A percentile compares a stretch with the other conserved stretches of the same genome.
Conservation (phyloP, 371 early-diverging fungal genomes). For the Circinella umbellata region DNA sequence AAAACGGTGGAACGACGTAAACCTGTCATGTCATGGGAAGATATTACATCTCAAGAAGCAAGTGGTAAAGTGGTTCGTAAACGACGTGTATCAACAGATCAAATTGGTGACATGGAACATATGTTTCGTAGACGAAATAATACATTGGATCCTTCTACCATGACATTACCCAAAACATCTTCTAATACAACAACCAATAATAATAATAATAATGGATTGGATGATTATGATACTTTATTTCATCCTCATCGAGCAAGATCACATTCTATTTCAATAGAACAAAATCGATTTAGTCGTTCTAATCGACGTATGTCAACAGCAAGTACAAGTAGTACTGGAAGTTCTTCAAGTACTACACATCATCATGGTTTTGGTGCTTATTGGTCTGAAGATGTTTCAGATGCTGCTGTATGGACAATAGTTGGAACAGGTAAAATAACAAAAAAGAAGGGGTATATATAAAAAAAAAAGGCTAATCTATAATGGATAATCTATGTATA, state of each 20-base stretch:
- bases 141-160: constrained; percentile 1
- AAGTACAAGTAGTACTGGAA: constrained; percentile 23
- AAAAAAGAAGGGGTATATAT: too few species aligned
- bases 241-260: constrained; percentile 23
- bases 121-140: constrained; percentile 25
- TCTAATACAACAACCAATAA: background rate
- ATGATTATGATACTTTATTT: constrained; percentile 5
- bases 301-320: constrained; percentile 21
- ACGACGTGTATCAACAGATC: constrained; percentile 46
- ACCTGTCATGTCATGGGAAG: constrained; percentile 22
- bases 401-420: constrained; percentile 89
- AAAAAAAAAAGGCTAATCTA: background rate
- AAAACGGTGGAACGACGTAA: constrained; percentile 65
- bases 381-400: constrained; percentile 86
- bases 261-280: constrained; percentile 16
- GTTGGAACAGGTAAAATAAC: constrained; percentile 66
- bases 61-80: constrained; percentile 49
- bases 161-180: too few species aligned
- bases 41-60: constrained; percentile 31
- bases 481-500: background rate
- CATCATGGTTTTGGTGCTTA: constrained; percentile 39
- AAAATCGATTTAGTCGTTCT: constrained; percentile 6
- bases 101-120: constrained; percentile 9
- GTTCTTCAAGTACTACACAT: constrained; percentile 18
- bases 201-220: background rate